Evolutionary conservation across 148 eudicot species (phyloP).

Genomic region (Dianthus caryophyllus): DNA sequence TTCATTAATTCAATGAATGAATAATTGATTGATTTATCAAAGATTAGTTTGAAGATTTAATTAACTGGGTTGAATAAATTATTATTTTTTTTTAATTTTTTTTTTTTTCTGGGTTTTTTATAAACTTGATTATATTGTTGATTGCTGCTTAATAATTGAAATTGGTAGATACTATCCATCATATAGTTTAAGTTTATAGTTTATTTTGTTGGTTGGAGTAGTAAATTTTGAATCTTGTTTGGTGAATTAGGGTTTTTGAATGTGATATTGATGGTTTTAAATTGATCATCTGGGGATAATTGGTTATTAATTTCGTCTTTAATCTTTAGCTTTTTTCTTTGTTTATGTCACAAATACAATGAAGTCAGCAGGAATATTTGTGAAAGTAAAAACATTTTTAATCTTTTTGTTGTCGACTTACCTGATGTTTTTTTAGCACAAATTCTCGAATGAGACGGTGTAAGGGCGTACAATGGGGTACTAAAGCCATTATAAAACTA

Average conservation of each 20-base stretch:
- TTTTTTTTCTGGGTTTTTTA: not conserved
- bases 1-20: not conserved
- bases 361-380: conserved; percentile 9
- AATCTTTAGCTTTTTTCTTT: not conserved
- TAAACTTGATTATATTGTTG: not conserved
- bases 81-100: not conserved
- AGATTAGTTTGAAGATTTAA: not conserved
- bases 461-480: no score
- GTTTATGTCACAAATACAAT: not conserved
- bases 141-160: not conserved
- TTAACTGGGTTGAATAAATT: not conserved
- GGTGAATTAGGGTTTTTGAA: conserved; percentile 28
- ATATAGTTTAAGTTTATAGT: no score
- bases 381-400: conserved; percentile 2
- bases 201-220: not conserved
- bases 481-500: no score
- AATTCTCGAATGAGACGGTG: no score
- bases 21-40: conserved; percentile 12
- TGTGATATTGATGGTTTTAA: not conserved
- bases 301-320: not conserved
- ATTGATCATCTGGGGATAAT: not conserved
- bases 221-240: not conserved
- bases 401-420: conserved; percentile 13
- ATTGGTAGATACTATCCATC: no score
- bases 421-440: no score